Evolutionary conservation across 345 rosid species (phyloP), one percentile per base, ranked within the genome.

Genomic region (Gossypium turneri): DNA sequence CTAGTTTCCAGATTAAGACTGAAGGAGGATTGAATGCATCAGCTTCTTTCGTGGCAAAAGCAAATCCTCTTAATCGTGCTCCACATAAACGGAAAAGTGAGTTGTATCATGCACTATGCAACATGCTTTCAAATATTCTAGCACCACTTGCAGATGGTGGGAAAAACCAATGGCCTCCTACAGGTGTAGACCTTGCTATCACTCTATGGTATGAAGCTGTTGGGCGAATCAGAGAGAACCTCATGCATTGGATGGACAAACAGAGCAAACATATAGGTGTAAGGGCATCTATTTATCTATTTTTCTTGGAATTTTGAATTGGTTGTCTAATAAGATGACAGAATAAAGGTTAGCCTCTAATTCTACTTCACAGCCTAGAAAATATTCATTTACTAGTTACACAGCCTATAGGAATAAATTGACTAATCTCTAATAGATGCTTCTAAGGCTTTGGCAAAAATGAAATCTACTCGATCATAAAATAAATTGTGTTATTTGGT

Each of bases 21-120:
- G 98, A 93, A 83, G 99, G 99, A 76, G 98, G 98, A 79, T 81
- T 95, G 77, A 93, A 95, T 87, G 99, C 99, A 38, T 93, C 99
- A 8, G 97, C 99, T 73, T 95, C 97, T 51, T 95, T 91, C 82
- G 93, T 95, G 83, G 98, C 98, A 53, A 95, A 95, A 87, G 99
- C 96, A 75, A 93, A 93, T 78, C 99, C 97, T 83, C 97, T 93
- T 76, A 91, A 81, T 61, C 96, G 97, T 71, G 88, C 88, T 81
- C 96, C 98, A 45, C 94, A 89, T 76, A 93, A 88, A 68, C 89
- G 97, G 74, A 93, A 95, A 86, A 95, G 98, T 78, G 97, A 95
- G 86, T 98, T 95, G 78, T 83, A 95, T 79, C 99, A 93, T 85
- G 99, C 98, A 62, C 80, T 93, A 17, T 95, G 99, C 86, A 93